phyloP scores from a whole-genome alignment of 2,329 filamentous ascomycete species.

The Fusarium acutatum region DNA sequence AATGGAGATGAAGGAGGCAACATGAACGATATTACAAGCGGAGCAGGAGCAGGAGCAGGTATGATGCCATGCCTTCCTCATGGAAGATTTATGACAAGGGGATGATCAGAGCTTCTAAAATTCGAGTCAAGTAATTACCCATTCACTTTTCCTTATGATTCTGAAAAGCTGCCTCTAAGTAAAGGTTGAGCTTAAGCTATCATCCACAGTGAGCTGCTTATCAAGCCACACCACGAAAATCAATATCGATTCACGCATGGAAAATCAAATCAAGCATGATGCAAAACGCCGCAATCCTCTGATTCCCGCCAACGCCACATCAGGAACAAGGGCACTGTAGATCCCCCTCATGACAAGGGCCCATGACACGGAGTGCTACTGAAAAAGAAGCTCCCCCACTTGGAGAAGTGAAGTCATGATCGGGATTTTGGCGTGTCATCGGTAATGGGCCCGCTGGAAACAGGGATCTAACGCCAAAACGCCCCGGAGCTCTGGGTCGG shows the following conservation, averaged over 20 bases:
- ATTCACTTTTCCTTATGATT: background rate
- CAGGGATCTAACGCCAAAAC: background rate
- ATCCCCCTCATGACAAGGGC: conserved; percentile 34
- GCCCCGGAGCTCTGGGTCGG: conserved; percentile 3
- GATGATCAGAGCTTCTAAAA: background rate
- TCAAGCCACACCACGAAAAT: conserved; percentile 15
- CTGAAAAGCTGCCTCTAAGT: background rate
- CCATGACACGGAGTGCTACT: conserved; percentile 26
- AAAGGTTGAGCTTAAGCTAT: background rate
- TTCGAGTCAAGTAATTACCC: background rate
- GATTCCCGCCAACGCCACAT: conserved; percentile 25
- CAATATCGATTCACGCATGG: background rate
- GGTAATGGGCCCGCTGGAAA: background rate
- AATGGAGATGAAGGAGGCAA: conserved; percentile 15
- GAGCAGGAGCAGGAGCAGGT: conserved; percentile 22
- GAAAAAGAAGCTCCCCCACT: conserved; percentile 7
- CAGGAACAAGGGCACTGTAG: conserved; percentile 23
- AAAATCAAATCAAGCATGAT: conserved; percentile 9
- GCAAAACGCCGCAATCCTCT: conserved; percentile 2
- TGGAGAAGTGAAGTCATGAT: conserved; percentile 21
- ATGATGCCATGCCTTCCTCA: background rate
- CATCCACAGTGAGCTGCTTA: background rate
- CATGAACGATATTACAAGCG: conserved; percentile 1
- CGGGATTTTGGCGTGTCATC: conserved; percentile 26
- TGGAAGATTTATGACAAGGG: background rate